Conservation (phyloP, 345 rosid species). For the Raphanus sativus region DNA sequence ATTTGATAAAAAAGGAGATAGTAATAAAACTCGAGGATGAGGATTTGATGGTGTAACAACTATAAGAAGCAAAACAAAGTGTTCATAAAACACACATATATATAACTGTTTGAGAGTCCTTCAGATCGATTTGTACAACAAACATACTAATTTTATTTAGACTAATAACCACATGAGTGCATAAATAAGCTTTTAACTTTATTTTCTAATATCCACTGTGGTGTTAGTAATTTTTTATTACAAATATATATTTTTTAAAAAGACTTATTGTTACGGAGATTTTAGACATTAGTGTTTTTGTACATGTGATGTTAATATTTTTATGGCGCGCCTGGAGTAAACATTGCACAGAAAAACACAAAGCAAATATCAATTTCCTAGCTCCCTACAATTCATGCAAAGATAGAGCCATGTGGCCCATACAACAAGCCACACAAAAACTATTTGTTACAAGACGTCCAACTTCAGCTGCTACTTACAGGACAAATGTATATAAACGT, state of each 20-base stretch:
- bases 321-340: no score
- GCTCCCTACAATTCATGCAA: background rate
- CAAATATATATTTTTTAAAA: no score
- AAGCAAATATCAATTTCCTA: background rate
- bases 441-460: background rate
- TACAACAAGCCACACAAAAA: conserved; percentile 1
- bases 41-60: background rate
- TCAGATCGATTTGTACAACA: background rate
- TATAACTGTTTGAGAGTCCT: background rate
- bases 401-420: background rate
- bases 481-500: background rate
- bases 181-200: no score
- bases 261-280: no score
- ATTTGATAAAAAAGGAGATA: background rate
- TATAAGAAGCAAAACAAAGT: background rate
- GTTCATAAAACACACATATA: background rate
- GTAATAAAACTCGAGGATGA: background rate
- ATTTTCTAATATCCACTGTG: no score
- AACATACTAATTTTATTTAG: background rate
- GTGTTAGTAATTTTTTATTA: no score
- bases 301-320: no score
- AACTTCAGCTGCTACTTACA: conserved; percentile 3
- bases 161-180: background rate
- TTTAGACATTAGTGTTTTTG: no score
- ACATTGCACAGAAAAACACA: no score